These are phyloP conservation scores for Voacanga thouarsii DNA, from an alignment of 257 asterid species.

Conservation along the genomic window DNA sequence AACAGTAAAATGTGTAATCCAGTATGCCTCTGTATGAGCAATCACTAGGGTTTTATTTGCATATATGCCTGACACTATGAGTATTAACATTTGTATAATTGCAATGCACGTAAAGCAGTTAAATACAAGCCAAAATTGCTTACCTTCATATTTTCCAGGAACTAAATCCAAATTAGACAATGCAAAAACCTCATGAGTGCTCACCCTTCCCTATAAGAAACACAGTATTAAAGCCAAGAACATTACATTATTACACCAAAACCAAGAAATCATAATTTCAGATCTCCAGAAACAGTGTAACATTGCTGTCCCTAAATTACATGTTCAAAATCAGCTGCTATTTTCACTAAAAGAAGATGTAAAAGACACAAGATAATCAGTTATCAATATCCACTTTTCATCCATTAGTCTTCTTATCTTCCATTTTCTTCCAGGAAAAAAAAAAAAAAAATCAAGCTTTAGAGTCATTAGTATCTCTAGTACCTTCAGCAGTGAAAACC, in stretches of 20 bases:
- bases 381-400: not conserved
- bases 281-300: not conserved
- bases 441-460: not conserved
- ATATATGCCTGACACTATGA: not conserved
- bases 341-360: not conserved
- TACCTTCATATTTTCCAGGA: conserved; percentile 98
- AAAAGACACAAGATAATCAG: not conserved
- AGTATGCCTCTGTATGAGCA: not conserved
- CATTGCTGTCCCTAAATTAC: not conserved
- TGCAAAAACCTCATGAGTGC: conserved; percentile 79
- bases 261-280: no score
- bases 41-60: not conserved
- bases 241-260: not conserved
- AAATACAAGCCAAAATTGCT: not conserved
- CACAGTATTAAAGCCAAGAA: conserved; percentile 10
- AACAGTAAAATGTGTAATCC: not conserved
- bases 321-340: not conserved
- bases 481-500: conserved; percentile 74
- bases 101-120: not conserved
- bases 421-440: not conserved
- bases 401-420: not conserved
- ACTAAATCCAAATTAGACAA: conserved; percentile 82
- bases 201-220: conserved; percentile 77
- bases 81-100: no score
- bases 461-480: not conserved